phyloP scores from a whole-genome alignment of 768 basidiomycete genomes.

The Russula sp. region DNA sequence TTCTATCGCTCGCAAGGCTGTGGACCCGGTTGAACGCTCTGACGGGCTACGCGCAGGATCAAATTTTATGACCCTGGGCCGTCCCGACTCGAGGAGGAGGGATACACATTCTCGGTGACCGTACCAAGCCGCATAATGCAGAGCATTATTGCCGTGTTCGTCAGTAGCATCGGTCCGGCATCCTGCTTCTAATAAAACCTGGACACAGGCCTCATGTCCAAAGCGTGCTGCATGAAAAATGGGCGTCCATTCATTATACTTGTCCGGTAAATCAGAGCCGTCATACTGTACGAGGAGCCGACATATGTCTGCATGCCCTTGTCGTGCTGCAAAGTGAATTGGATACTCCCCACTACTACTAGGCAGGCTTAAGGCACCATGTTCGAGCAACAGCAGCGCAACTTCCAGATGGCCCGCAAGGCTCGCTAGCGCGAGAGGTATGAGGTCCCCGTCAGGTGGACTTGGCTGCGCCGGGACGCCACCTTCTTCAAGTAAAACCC shows the following conservation, averaged over 20 bases:
- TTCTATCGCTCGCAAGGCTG: constrained; percentile 42
- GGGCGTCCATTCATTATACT: constrained; percentile 98
- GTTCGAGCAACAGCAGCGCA: constrained; percentile 68
- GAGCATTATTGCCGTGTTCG: constrained; percentile 78
- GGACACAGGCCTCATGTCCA: constrained; percentile 71
- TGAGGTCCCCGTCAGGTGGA: constrained; percentile 61
- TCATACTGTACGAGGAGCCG: constrained; percentile 66
- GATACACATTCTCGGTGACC: constrained; percentile 73
- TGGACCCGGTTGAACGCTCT: constrained; percentile 33
- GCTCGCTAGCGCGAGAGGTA: constrained; percentile 87
- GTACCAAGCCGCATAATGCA: constrained; percentile 97
- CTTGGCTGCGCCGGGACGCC: constrained; percentile 61
- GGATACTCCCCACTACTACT: constrained; percentile 98
- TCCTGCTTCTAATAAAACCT: constrained; percentile 75
- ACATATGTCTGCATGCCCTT: constrained; percentile 88
- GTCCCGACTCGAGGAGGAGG: constrained; percentile 41
- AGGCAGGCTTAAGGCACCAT: constrained; percentile 73
- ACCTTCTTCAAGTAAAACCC: constrained; percentile 74
- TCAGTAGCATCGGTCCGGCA: constrained; percentile 73
- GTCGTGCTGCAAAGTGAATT: constrained; percentile 90
- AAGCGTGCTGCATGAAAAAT: constrained; percentile 92
- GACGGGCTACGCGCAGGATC: constrained; percentile 32
- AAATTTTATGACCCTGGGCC: constrained; percentile 30
- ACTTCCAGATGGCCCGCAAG: constrained; percentile 86
- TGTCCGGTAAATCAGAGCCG: constrained; percentile 87